A percentile compares a stretch with the other conserved stretches of the same genome.
phyloP scores from a whole-genome alignment of 805 yeast genomes.

The Wickerhamiella alocasiicola region DNA sequence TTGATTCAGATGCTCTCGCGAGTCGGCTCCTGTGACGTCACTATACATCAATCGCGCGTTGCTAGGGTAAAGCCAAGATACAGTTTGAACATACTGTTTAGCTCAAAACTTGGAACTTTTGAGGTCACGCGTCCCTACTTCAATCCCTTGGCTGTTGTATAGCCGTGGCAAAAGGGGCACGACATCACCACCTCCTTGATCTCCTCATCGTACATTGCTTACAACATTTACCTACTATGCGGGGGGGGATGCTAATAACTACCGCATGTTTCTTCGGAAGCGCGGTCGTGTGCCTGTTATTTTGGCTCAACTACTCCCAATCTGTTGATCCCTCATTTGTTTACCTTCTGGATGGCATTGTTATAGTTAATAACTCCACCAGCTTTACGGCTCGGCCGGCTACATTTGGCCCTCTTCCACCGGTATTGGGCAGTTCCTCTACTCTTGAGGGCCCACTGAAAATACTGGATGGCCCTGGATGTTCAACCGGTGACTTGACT shows the following conservation, averaged over 20 bases:
- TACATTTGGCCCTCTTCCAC: conserved; percentile 27
- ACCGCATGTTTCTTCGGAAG: neutral
- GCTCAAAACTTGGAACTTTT: too few species aligned
- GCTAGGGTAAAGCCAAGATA: too few species aligned
- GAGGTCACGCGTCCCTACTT: neutral
- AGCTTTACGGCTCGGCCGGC: conserved; percentile 28
- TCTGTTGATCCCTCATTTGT: conserved; percentile 1
- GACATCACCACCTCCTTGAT: neutral
- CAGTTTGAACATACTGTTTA: too few species aligned
- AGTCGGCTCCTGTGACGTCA: too few species aligned
- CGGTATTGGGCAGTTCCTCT: conserved; percentile 16
- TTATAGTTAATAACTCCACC: conserved; percentile 2
- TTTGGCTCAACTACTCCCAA: neutral
- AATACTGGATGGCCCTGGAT: conserved; percentile 20
- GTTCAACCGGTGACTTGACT: conserved; percentile 15
- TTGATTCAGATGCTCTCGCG: too few species aligned
- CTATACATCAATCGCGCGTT: too few species aligned
- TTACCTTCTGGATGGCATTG: conserved; percentile 10
- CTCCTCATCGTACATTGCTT: neutral
- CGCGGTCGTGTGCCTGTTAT: neutral
- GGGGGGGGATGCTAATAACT: neutral
- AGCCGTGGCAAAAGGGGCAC: neutral
- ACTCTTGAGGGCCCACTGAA: conserved; percentile 9
- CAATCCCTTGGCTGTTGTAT: neutral
- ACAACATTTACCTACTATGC: neutral